Evolutionary conservation across 495 filamentous ascomycete genomes (phyloP), one percentile per base, ranked within the genome.

Genomic region (Lasiosphaeria hispida): DNA sequence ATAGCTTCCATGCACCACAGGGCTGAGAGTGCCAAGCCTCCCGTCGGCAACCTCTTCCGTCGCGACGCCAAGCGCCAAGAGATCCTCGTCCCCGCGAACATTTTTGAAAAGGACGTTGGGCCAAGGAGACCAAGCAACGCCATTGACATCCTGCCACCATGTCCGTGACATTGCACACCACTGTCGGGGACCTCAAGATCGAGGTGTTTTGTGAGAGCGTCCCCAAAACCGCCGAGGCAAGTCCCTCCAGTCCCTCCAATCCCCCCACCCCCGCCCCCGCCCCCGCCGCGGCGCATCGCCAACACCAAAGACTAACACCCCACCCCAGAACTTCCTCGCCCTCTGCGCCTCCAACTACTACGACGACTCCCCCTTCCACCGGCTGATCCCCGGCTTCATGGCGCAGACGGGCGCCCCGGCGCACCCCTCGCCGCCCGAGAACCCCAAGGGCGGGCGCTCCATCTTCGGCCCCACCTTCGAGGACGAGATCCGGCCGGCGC

Each of bases 141-240:
- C 2, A 30, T 30, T 5, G 23, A 30, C 23, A 30, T 30, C 23
- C 23, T 5, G 23, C 36, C 65, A 70, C 41, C 58, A 86, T 86
- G 83, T 83, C 81, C 18, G 77, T 82, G 61, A 84, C 94, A 72
- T 82, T 98, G 10, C 91, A 96, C 76, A 98, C 94, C 41, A 88
- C 85, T 14, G 81, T 87, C 53, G 94, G 94, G 62, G 88, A 93
- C 73, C 82, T 98, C 67, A 98, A 97, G 74, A 84, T 97, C 70
- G 94, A 98, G 70, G 77, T 98, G 53, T 97, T 97, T 76, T 97
- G 93, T 76, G 91, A 96, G 76, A 85, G 87, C 64, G 90, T 95
- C 30, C 94, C 94, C 49, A 87, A 95, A 72, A 96, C 95, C 2
- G 85, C 90, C 54, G 86, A 92, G 70, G 87, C 86, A 77, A 37